Evolutionary conservation across 257 asterid species (phyloP).

Genomic region (Solanum clarkiae): DNA sequence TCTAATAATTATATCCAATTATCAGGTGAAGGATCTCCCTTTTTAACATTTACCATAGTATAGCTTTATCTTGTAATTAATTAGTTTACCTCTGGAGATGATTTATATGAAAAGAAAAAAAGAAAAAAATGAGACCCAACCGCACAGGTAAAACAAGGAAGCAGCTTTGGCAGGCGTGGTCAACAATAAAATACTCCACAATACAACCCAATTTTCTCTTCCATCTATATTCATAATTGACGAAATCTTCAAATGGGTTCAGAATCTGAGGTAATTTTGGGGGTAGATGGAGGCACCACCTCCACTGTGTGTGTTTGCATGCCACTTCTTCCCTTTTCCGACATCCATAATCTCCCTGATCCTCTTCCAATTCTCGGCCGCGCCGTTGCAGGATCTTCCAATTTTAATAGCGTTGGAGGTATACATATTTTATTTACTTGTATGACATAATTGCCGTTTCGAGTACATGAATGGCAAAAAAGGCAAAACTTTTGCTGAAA

Average conservation of each 20-base stretch:
- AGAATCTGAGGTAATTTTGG: constrained; percentile 21
- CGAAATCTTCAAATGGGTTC: constrained; percentile 5
- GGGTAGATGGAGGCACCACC: constrained; percentile 32
- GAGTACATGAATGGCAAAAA: not conserved
- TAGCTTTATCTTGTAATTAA: no score
- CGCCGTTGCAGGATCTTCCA: constrained; percentile 77
- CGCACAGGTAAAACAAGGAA: no score
- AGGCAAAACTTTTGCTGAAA: not conserved
- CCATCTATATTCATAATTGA: no score
- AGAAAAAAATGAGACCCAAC: no score
- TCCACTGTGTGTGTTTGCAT: constrained; percentile 11
- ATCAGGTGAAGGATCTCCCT: rapidly evolving
- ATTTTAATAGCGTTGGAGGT: constrained; percentile 97
- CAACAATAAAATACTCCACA: no score
- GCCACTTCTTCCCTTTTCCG: constrained; percentile 5
- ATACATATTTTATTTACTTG: not conserved
- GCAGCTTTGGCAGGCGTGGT: no score
- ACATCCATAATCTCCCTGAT: constrained; percentile 32
- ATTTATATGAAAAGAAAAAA: no score
- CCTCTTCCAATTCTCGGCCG: constrained; percentile 74
- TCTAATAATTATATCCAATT: no score
- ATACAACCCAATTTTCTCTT: no score
- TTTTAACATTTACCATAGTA: no score
- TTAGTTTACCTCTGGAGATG: no score
- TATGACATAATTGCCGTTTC: not conserved